These are phyloP conservation scores for Fragaria ananassa DNA, from an alignment of 306 rosid species.

Conservation along the genomic window DNA sequence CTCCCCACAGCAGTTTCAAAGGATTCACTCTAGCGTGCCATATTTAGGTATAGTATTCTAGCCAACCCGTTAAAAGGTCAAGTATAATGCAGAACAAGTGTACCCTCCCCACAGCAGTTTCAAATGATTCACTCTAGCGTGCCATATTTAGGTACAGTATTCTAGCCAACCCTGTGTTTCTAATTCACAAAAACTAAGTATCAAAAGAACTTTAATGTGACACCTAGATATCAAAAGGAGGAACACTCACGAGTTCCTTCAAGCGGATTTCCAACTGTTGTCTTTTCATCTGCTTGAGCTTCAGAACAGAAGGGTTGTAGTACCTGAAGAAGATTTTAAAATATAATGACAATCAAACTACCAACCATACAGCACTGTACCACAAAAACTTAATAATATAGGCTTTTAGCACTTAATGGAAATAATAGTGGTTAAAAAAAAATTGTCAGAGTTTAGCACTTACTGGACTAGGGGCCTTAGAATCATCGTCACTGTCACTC, in stretches of 20 bases:
- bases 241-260: slow-evolving; percentile 68
- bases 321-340: slow-evolving; percentile 40
- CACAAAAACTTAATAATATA: background rate
- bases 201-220: background rate
- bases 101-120: background rate
- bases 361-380: background rate
- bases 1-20: background rate
- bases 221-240: background rate
- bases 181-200: background rate
- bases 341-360: slow-evolving; percentile 1
- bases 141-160: background rate
- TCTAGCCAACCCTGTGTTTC: background rate
- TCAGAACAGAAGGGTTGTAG: slow-evolving; percentile 43
- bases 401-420: background rate
- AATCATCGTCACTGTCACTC: slow-evolving; percentile 46
- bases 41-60: background rate
- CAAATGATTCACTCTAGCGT: background rate
- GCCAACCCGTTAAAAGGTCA: background rate
- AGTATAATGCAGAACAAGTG: background rate
- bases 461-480: slow-evolving; percentile 39
- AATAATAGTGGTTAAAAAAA: slow-evolving; percentile 10
- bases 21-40: background rate
- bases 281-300: slow-evolving; percentile 42
- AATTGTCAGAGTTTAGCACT: slow-evolving; percentile 21
- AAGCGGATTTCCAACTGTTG: slow-evolving; percentile 36